Conservation (phyloP, 257 asterid species). For the Eucommia ulmoides region DNA sequence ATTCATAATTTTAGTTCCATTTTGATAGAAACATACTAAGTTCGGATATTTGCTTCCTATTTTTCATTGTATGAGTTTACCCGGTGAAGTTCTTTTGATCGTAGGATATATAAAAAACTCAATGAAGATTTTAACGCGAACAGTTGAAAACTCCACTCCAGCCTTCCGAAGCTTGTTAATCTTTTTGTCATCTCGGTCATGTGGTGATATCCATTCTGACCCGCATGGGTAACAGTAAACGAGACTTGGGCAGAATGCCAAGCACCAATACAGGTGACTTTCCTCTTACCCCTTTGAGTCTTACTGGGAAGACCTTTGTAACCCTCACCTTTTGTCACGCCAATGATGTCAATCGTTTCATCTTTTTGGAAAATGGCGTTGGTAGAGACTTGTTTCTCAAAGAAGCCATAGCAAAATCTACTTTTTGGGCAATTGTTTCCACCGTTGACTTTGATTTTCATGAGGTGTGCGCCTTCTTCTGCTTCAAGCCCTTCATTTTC, state of each 20-base stretch:
- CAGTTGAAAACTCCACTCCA: too few relatives aligned
- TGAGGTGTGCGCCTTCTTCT: not conserved
- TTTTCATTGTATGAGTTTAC: too few relatives aligned
- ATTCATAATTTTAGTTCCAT: too few relatives aligned
- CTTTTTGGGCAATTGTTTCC: not conserved
- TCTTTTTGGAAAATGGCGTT: too few relatives aligned
- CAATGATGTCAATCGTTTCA: not conserved
- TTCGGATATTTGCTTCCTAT: too few relatives aligned
- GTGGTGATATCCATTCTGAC: not conserved
- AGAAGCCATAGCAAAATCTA: too few relatives aligned
- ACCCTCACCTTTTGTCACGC: not conserved
- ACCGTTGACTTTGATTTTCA: not conserved
- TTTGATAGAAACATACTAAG: too few relatives aligned
- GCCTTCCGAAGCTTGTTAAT: not conserved
- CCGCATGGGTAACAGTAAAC: not conserved
- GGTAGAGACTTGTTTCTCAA: too few relatives aligned
- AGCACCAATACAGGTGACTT: not conserved
- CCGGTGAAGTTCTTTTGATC: too few relatives aligned
- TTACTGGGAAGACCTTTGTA: not conserved
- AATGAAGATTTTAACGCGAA: too few relatives aligned
- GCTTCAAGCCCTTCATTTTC: not conserved
- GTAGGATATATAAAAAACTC: too few relatives aligned
- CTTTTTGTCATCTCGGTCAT: not conserved
- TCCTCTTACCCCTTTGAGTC: not conserved
- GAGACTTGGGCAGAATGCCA: not conserved